Evolutionary conservation across 2,329 filamentous ascomycete genomes (phyloP).

Genomic region (Fusarium floridanum): DNA sequence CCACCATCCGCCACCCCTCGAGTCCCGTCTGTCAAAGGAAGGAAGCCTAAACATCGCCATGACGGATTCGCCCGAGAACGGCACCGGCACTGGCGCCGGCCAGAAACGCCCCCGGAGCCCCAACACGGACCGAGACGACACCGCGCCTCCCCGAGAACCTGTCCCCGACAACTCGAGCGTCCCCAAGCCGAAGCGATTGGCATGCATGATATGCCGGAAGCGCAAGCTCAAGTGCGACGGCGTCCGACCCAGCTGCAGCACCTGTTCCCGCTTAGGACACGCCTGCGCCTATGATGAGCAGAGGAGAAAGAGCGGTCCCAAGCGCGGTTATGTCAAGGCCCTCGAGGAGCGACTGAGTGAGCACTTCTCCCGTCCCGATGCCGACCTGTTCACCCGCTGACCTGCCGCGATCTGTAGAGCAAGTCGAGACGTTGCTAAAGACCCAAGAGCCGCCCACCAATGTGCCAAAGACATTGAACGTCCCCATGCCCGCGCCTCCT

Average conservation of each 20-base stretch:
- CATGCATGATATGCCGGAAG: slow-evolving; percentile 93
- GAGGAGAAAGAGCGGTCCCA: slow-evolving; percentile 93
- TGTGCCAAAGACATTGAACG: slow-evolving; percentile 49
- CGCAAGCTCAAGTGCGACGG: slow-evolving; percentile 94
- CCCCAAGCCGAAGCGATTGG: slow-evolving; percentile 90
- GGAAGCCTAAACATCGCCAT: slow-evolving; percentile 40
- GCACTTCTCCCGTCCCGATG: slow-evolving; percentile 47
- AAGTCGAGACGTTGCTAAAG: slow-evolving; percentile 92
- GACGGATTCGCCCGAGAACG: slow-evolving; percentile 55
- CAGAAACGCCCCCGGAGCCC: slow-evolving; percentile 46
- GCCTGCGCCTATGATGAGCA: slow-evolving; percentile 92
- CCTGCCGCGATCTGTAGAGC: slow-evolving; percentile 67
- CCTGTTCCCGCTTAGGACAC: slow-evolving; percentile 88
- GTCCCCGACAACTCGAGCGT: slow-evolving; percentile 67
- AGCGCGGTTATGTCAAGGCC: slow-evolving; percentile 94
- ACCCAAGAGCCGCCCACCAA: slow-evolving; percentile 71
- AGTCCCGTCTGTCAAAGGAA: slow-evolving; percentile 3
- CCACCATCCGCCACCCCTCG: slow-evolving; percentile 4
- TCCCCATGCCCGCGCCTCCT: slow-evolving; percentile 45
- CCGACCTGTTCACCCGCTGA: slow-evolving; percentile 35
- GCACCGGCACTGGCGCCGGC: slow-evolving; percentile 50
- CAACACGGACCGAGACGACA: slow-evolving; percentile 51
- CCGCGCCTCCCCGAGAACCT: slow-evolving; percentile 55
- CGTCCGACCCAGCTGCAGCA: slow-evolving; percentile 85
- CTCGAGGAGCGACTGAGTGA: slow-evolving; percentile 92